These are phyloP conservation scores for Trametes cubensis DNA, from an alignment of 768 basidiomycete species.

Conservation along the genomic window DNA sequence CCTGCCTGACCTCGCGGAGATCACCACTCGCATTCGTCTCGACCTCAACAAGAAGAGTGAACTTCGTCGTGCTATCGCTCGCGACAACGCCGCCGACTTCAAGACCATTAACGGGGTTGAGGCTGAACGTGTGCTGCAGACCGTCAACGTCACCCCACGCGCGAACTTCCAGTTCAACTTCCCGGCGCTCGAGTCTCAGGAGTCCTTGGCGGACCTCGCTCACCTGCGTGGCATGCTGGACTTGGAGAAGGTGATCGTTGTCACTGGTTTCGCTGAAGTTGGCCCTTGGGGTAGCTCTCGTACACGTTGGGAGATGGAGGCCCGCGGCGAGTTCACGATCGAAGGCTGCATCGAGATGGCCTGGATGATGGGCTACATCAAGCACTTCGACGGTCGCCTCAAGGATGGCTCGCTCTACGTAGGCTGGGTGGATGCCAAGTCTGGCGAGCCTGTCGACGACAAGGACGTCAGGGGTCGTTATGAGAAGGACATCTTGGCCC, in stretches of 20 bases:
- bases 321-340: conserved; percentile 94
- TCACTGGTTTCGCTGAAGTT: conserved; percentile 97
- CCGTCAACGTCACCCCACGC: conserved; percentile 89
- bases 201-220: conserved; percentile 71
- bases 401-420: conserved; percentile 92
- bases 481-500: conserved; percentile 89
- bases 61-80: conserved; percentile 88
- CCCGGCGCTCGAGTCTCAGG: conserved; percentile 77
- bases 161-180: conserved; percentile 98
- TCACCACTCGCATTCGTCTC: conserved; percentile 83
- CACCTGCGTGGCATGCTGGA: conserved; percentile 89
- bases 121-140: conserved; percentile 91
- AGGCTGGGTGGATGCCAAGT: conserved; percentile 97
- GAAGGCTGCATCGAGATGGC: conserved; percentile 99
- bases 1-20: conserved; percentile 90
- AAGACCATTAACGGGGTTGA: conserved; percentile 87
- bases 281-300: conserved; percentile 98
- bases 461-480: conserved; percentile 94
- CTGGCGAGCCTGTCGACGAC: conserved; percentile 92
- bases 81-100: conserved; percentile 96
- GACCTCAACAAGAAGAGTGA: conserved; percentile 85
- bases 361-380: conserved; percentile 99
- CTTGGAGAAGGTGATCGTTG: conserved; percentile 92
- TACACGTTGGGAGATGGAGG: conserved; percentile 99
- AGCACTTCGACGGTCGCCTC: conserved; percentile 96